Base-by-base conservation (phyloP, 1,284 basidiomycete species). In the Sporisorium exsertum region DNA sequence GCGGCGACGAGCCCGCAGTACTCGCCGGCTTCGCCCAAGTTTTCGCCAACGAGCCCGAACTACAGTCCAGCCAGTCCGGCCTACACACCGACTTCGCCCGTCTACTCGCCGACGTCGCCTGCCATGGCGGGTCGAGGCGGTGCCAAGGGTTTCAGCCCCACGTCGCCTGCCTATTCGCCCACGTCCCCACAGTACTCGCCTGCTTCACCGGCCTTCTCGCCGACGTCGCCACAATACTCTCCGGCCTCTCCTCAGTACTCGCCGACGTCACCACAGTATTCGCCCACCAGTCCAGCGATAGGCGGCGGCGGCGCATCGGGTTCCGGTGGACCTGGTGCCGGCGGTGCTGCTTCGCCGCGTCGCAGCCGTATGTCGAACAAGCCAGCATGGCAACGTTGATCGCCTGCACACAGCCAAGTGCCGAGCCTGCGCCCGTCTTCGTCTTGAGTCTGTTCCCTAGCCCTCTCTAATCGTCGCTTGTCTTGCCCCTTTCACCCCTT, bases 181-280 rank as follows among this genome's bases (percentile, higher is more conserved):
- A 78, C 78, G 1, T 83, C 81, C 29, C 81, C 81, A 20, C 77
- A 75, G 58, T 82, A 82, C 47, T 81, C 79, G 45, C 81, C 81
- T 10, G 80, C 81, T 10, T 82, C 81, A 47, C 81, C 77, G 7
- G 90, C 90, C 18, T 94, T 94, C 84, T 95, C 94, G 2, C 94
- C 94, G 0, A 93, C 94, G 2, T 94, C 93, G 76, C 87, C 87
- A 9, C 74, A 81, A 45, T 83, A 86, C 67, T 84, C 85, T 63
- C 72, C 86, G 10, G 85, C 85, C 10, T 85, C 83, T 12, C 84
- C 86, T 15, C 77, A 80, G 59, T 84, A 83, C 52, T 81, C 78
- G 65, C 77, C 83, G 12, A 78, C 82, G 3, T 83, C 79, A 22
- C 82, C 82, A 27, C 70, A 74, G 47, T 82, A 78, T 55, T 81